Evolutionary conservation across 176 grass and related monocot genomes (phyloP).

Genomic region (Aegilops bicornis): DNA sequence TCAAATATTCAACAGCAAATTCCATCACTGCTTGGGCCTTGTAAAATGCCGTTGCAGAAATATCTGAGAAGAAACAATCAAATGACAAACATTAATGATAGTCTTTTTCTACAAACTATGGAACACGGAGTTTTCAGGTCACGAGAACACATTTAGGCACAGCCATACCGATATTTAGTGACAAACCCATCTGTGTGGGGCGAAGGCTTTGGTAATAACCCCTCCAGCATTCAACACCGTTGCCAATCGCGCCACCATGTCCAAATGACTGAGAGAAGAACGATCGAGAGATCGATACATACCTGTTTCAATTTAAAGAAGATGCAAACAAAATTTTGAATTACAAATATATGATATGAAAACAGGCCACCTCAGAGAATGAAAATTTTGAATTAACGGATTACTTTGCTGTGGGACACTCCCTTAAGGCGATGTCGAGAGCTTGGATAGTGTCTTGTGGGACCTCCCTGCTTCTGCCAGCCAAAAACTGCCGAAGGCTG

Average conservation of each 20-base stretch:
- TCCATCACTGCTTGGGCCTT: conserved; percentile 46
- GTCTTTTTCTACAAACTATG: neutral
- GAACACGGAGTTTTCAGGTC: neutral
- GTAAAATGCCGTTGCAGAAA: conserved; percentile 79
- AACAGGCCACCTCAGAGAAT: neutral
- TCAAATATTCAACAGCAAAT: conserved; percentile 46
- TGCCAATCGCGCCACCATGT: conserved; percentile 30
- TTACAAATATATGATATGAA: neutral
- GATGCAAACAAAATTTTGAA: neutral
- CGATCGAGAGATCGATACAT: conserved; percentile 56
- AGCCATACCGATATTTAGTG: conserved; percentile 64
- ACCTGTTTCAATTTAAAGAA: conserved; percentile 37
- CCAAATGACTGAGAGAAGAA: conserved; percentile 68
- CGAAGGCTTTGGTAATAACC: conserved; percentile 85
- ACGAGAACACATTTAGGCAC: neutral
- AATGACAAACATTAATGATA: neutral
- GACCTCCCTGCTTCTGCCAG: conserved; percentile 36
- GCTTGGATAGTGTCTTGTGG: conserved; percentile 73
- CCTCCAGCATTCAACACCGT: conserved; percentile 69
- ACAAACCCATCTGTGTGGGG: conserved; percentile 79
- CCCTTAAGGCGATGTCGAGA: conserved; percentile 75
- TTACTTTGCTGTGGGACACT: conserved; percentile 40
- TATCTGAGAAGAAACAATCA: conserved; percentile 42
- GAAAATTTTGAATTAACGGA: neutral
- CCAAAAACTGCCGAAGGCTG: conserved; percentile 49